These are phyloP conservation scores for Solanum tarijense DNA, from an alignment of 257 asterid species.

Conservation along the genomic window DNA sequence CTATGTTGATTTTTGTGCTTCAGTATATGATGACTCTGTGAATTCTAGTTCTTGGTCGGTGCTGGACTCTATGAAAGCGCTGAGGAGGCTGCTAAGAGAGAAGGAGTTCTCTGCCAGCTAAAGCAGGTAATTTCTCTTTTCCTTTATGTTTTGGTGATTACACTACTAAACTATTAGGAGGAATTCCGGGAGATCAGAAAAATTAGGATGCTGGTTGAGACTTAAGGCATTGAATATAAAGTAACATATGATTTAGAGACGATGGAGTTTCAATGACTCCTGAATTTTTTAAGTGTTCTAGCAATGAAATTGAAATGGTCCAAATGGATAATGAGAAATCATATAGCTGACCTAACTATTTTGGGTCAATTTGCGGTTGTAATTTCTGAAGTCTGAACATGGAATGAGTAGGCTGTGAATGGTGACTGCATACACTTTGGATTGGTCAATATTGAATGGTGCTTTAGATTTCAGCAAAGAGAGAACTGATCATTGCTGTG, in stretches of 20 bases:
- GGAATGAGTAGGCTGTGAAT: neutral
- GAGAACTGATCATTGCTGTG: neutral
- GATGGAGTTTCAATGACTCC: neutral
- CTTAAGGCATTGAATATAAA: neutral
- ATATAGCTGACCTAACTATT: neutral
- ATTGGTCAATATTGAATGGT: neutral
- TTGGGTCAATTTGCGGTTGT: neutral
- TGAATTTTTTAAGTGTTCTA: neutral
- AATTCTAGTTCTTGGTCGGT: constrained; percentile 50
- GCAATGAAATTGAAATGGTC: neutral
- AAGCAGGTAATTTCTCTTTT: constrained; percentile 41
- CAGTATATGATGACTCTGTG: constrained; percentile 6
- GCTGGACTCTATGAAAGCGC: constrained; percentile 71
- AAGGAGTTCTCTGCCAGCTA: constrained; percentile 55
- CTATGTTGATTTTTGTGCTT: neutral
- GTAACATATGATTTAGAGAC: neutral
- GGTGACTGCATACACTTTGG: neutral
- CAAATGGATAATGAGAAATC: neutral
- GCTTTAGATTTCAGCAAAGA: neutral
- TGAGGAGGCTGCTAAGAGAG: constrained; percentile 66
- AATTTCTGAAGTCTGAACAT: neutral
- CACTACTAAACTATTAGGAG: neutral
- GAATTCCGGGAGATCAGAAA: neutral
- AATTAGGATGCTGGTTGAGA: neutral
- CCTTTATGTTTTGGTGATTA: neutral